Evolutionary conservation across 352 stramenopile genomes (phyloP).

Genomic region (Elongisporangium anandrum): DNA sequence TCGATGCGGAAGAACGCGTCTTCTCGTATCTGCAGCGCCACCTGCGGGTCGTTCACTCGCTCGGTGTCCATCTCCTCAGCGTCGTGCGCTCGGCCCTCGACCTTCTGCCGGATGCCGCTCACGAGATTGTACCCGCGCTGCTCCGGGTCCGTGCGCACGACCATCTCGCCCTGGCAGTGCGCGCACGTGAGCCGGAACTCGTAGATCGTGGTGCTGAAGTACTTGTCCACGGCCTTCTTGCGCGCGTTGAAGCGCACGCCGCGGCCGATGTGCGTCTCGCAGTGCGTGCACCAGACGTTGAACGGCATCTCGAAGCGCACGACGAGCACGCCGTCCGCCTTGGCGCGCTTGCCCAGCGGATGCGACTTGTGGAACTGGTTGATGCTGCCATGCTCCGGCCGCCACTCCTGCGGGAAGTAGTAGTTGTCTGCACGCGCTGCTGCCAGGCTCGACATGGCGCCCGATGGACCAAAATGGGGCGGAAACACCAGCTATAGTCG

Average conservation of each 20-base stretch:
- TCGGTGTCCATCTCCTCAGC: slow-evolving; percentile 37
- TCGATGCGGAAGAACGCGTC: slow-evolving; percentile 80
- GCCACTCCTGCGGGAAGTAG: slow-evolving; percentile 94
- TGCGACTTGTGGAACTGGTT: slow-evolving; percentile 80
- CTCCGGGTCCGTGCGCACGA: slow-evolving; percentile 95
- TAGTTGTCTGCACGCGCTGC: slow-evolving; percentile 97
- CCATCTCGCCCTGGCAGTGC: slow-evolving; percentile 81
- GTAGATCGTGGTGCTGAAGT: slow-evolving; percentile 92
- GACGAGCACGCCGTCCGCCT: slow-evolving; percentile 90
- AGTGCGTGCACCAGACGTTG: slow-evolving; percentile 91
- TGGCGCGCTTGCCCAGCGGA: slow-evolving; percentile 66
- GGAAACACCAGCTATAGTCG: too few relatives aligned
- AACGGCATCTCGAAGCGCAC: slow-evolving; percentile 98
- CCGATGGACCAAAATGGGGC: background rate
- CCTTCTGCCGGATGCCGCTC: slow-evolving; percentile 88
- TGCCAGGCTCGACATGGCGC: slow-evolving; percentile 95
- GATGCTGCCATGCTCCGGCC: slow-evolving; percentile 81
- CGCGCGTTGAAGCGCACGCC: slow-evolving; percentile 96
- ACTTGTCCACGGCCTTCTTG: slow-evolving; percentile 89
- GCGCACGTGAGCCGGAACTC: slow-evolving; percentile 95
- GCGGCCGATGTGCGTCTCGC: slow-evolving; percentile 59
- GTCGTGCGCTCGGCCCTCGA: slow-evolving; percentile 30
- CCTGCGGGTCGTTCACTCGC: slow-evolving; percentile 47
- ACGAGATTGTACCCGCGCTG: slow-evolving; percentile 85
- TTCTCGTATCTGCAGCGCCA: slow-evolving; percentile 28